Evolutionary conservation across 1,139 yeast species (phyloP), one percentile per base, ranked within the genome.

Genomic region (Zygoascus meyerae): DNA sequence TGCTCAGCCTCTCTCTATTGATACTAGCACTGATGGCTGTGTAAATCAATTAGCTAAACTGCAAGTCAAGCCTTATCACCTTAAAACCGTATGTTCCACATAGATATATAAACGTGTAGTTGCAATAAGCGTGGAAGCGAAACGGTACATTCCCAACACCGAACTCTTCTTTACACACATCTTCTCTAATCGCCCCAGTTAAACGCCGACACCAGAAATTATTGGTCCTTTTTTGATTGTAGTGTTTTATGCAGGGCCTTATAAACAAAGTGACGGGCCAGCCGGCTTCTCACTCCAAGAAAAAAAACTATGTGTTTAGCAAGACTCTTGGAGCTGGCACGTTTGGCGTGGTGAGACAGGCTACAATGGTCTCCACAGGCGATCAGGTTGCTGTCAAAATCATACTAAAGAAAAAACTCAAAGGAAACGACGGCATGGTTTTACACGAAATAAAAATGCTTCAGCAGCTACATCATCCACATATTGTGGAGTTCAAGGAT

Each of bases 321-420:
- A 77, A 76, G 54, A 84, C 94, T 0, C 68, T 89, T 14, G 97
- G 97, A 5, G 95, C 95, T 1, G 97, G 97, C 2, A 79, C 95
- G 1, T 89, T 85, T 69, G 96, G 97, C 31, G 83, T 86, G 16
- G 97, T 89, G 3, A 73, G 95, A 55, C 78, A 79, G 55, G 96
- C 95, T 1, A 70, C 81, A 42, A 75, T 77, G 56, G 68, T 70
- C 49, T 65, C 66, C 18, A 78, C 82, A 5, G 71, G 73, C 40
- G 87, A 84, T 55, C 81, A 84, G 49, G 95, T 86, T 15, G 97
- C 97, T 1, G 79, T 89, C 52, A 89, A 89, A 69, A 85, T 89
- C 55, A 81, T 89, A 44, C 70, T 85, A 60, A 87, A 86, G 68
- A 85, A 84, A 62, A 86, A 89, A 1, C 71, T 89, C 55, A 80